A percentile compares a stretch with the other conserved stretches of the same genome.
phyloP scores from a whole-genome alignment of 2,329 filamentous ascomycete species.

The Sclerotinia borealis region DNA sequence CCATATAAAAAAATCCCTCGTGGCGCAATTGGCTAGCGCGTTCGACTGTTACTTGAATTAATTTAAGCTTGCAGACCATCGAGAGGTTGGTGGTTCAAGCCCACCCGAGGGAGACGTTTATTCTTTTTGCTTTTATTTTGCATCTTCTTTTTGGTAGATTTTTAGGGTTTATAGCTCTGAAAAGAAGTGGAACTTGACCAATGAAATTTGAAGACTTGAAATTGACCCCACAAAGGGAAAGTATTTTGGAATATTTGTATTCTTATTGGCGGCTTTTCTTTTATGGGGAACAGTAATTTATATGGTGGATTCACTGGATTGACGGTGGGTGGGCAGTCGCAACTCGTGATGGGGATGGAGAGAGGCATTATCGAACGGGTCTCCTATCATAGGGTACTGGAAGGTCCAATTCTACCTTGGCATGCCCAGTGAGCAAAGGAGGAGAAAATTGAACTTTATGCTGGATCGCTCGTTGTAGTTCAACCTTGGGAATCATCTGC shows the following conservation, averaged over 20 bases:
- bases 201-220: background rate
- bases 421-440: background rate
- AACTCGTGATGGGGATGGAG: too few relatives aligned
- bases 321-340: too few relatives aligned
- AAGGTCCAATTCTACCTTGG: background rate
- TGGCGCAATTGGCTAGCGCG: slow-evolving; percentile 11
- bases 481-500: background rate
- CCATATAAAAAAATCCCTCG: background rate
- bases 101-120: background rate
- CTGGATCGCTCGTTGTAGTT: background rate
- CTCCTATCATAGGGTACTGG: too few relatives aligned
- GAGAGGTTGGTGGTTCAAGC: slow-evolving; percentile 6
- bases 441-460: background rate
- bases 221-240: too few relatives aligned
- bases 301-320: background rate
- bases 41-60: background rate
- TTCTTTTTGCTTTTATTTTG: background rate
- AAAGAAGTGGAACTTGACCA: background rate
- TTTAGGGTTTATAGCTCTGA: background rate
- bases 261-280: too few relatives aligned
- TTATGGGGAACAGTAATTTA: too few relatives aligned
- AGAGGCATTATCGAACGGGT: background rate
- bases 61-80: background rate
- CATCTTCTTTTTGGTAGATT: background rate
- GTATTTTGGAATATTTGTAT: background rate